Evolutionary conservation across 2,329 filamentous ascomycete genomes (phyloP), one percentile per base, ranked within the genome.

Genomic region (Fusarium poae): DNA sequence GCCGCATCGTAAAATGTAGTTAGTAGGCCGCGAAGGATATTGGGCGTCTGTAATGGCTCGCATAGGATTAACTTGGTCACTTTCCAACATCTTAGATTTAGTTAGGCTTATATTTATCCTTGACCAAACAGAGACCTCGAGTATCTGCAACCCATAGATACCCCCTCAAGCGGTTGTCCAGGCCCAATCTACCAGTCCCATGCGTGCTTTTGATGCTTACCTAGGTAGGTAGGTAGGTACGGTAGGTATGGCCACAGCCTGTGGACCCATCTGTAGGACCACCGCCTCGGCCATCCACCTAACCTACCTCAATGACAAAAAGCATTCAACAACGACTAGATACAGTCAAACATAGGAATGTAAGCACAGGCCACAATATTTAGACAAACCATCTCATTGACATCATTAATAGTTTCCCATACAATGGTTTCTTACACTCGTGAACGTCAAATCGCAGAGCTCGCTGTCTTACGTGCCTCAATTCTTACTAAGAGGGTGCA

Each of bases 391-490:
- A 15, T 25, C 13, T 7, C 21, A 44, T 29, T 60, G 42, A 68
- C 43, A 29, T 20, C 12, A 15, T 43, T 15, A 42, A 45, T 32
- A 35, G 27, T 20, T 27, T 11, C 32, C 45, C 18, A 35, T 39
- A 65, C 40, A 51, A 78, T 76, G 70, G 46, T 63, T 30, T 51
- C 62, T 10, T 77, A 75, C 61, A 62, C 70, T 20, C 72, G 61
- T 27, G 79, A 80, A 70, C 76, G 73, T 35, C 62, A 69, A 37
- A 51, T 80, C 12, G 79, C 79, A 57, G 78, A 79, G 65, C 76
- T 82, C 3, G 82, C 85, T 21, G 85, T 89, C 20, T 84, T 87
- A 69, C 80, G 83, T 64, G 87, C 88, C 52, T 83, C 86, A 5
- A 77, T 86, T 18, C 80, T 90, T 37, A 90, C 88, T 20, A 88